phyloP scores from a whole-genome alignment of 2,329 filamentous ascomycete species.

The Ophiostoma ips region DNA sequence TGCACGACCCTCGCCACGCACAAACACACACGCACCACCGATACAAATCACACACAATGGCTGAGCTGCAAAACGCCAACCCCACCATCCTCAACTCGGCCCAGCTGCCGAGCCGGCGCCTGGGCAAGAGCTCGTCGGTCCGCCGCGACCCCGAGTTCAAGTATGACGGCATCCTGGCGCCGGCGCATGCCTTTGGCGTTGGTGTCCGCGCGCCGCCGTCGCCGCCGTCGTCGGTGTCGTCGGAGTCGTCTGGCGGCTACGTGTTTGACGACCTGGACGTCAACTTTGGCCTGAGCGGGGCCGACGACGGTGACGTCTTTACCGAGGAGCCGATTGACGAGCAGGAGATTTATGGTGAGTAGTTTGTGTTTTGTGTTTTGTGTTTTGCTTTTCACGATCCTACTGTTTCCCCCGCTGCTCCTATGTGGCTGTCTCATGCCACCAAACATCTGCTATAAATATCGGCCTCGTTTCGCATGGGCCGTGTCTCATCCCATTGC shows the following conservation, averaged over 20 bases:
- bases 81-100: slow-evolving; percentile 81
- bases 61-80: slow-evolving; percentile 62
- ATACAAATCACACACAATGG: slow-evolving; percentile 19
- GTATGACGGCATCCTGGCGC: slow-evolving; percentile 31
- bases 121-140: slow-evolving; percentile 33
- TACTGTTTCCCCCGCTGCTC: too few species aligned
- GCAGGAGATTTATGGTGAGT: slow-evolving; percentile 84
- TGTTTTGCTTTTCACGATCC: neutral
- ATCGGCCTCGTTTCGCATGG: too few species aligned
- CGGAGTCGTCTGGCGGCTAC: slow-evolving; percentile 21
- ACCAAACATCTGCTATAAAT: too few species aligned
- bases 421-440: too few species aligned
- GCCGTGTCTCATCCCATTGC: too few species aligned
- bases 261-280: slow-evolving; percentile 13
- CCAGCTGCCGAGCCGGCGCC: slow-evolving; percentile 70
- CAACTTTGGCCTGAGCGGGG: neutral
- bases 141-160: slow-evolving; percentile 33
- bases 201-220: slow-evolving; percentile 8
- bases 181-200: slow-evolving; percentile 14
- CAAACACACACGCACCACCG: too few species aligned
- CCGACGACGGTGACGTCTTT: slow-evolving; percentile 35
- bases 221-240: slow-evolving; percentile 19
- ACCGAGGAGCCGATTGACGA: slow-evolving; percentile 78
- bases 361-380: neutral
- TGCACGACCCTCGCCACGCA: too few species aligned